These are phyloP conservation scores for Pichia inconspicua DNA, from an alignment of 1,139 yeast species.

Conservation along the genomic window DNA sequence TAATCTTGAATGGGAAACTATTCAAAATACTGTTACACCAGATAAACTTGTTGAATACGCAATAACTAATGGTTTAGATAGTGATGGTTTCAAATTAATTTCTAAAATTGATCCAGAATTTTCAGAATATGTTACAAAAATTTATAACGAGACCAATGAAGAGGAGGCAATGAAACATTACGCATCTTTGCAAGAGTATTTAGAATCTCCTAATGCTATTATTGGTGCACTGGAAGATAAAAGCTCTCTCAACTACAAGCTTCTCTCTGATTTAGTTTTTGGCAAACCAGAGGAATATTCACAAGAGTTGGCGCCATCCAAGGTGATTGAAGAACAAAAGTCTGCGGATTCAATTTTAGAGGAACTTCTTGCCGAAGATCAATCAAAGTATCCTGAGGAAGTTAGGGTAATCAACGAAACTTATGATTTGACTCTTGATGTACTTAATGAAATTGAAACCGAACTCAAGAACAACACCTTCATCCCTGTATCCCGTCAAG, in stretches of 20 bases:
- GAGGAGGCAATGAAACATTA: conserved; percentile 16
- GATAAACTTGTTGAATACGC: conserved; percentile 20
- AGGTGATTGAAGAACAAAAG: not conserved
- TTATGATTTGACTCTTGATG: conserved; percentile 59
- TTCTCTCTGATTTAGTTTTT: conserved; percentile 15
- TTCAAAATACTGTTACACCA: conserved; percentile 18
- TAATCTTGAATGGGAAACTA: conserved; percentile 16
- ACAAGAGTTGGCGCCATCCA: not conserved
- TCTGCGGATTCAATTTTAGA: conserved; percentile 3
- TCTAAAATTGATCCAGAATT: conserved; percentile 20
- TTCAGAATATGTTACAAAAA: conserved; percentile 11
- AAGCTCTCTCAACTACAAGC: conserved; percentile 19
- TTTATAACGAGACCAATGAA: conserved; percentile 11
- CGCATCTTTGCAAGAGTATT: conserved; percentile 15
- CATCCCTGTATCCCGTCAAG: conserved; percentile 22
- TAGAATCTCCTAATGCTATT: conserved; percentile 17
- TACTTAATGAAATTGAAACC: conserved; percentile 48
- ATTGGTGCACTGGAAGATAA: conserved; percentile 16
- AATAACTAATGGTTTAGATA: conserved; percentile 18
- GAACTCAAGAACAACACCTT: conserved; percentile 34
- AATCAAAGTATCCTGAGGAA: conserved; percentile 16
- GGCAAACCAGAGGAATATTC: conserved; percentile 1
- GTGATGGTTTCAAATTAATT: conserved; percentile 19
- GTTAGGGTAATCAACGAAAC: conserved; percentile 38
- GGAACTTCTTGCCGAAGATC: conserved; percentile 17